Conservation (phyloP, 2,329 filamentous ascomycete genomes). For the Ceratocystis papillata region DNA sequence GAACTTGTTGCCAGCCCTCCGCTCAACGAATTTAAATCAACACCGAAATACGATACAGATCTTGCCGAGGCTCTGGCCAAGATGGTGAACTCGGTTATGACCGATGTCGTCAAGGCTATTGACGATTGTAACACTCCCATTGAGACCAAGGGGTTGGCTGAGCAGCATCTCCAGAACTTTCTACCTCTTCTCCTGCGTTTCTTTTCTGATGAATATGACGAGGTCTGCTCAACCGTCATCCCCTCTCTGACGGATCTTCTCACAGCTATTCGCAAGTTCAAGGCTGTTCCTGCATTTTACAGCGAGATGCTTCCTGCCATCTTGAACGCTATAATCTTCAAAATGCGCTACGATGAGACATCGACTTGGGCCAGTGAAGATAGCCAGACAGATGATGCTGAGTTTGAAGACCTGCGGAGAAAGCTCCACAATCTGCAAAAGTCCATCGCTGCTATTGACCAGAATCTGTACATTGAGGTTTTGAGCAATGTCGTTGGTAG, state of each 20-base stretch:
- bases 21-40: slow-evolving; percentile 65
- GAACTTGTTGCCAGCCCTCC: slow-evolving; percentile 78
- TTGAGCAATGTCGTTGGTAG: slow-evolving; percentile 78
- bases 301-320: slow-evolving; percentile 76
- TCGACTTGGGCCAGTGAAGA: slow-evolving; percentile 88
- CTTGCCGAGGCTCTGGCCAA: slow-evolving; percentile 91
- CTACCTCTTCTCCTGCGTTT: slow-evolving; percentile 81
- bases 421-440: slow-evolving; percentile 84
- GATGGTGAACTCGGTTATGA: slow-evolving; percentile 79
- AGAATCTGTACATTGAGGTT: slow-evolving; percentile 76
- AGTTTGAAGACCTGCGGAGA: slow-evolving; percentile 90
- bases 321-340: slow-evolving; percentile 79
- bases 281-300: slow-evolving; percentile 62
- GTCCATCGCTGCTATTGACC: slow-evolving; percentile 79
- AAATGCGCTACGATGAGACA: slow-evolving; percentile 97
- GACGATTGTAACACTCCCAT: slow-evolving; percentile 55
- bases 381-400: slow-evolving; percentile 90
- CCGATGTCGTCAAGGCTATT: slow-evolving; percentile 77
- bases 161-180: slow-evolving; percentile 72
- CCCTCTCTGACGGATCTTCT: slow-evolving; percentile 86
- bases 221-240: slow-evolving; percentile 93
- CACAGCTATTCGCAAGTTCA: slow-evolving; percentile 75
- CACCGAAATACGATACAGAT: slow-evolving; percentile 85
- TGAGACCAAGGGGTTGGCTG: slow-evolving; percentile 60
- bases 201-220: slow-evolving; percentile 96